Evolutionary conservation across 1,139 yeast species (phyloP), one percentile per base, ranked within the genome.

Genomic region (Pichia sp.): DNA sequence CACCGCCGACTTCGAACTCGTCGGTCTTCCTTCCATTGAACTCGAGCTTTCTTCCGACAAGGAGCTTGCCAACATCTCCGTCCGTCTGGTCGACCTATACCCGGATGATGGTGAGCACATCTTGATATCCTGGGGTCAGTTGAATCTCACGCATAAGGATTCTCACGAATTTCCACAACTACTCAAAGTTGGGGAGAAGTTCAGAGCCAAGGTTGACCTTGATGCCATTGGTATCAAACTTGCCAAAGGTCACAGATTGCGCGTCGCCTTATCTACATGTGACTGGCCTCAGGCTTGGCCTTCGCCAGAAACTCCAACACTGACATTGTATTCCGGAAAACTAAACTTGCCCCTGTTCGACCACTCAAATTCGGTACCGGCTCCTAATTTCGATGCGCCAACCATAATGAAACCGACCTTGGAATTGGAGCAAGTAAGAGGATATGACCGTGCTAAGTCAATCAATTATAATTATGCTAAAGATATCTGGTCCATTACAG

Each of bases 211-310:
- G 13, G 54, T 75, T 46, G 66, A 68, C 34, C 58, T 75, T 29
- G 78, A 75, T 60, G 74, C 72, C 8, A 53, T 72, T 42, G 78
- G 77, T 38, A 62, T 71, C 50, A 67, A 67, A 31, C 10, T 74
- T 15, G 62, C 56, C 11, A 63, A 64, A 49, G 75, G 74, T 4
- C 77, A 74, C 57, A 67, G 61, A 46, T 51, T 74, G 31, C 65
- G 75, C 55, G 59, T 74, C 23, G 73, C 75, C 0, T 63, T 74
- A 44, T 72, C 76, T 13, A 66, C 77, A 0, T 67, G 74, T 38
- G 77, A 74, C 57, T 74, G 78, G 77, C 77, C 77, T 11, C 75
- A 72, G 52, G 66, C 68, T 43, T 74, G 77, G 77, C 77, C 77
- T 42, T 62, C 70, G 0, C 69, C 74, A 13, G 72, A 67, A 59